phyloP scores from a whole-genome alignment of 345 rosid species.

The Eucalyptus albens region DNA sequence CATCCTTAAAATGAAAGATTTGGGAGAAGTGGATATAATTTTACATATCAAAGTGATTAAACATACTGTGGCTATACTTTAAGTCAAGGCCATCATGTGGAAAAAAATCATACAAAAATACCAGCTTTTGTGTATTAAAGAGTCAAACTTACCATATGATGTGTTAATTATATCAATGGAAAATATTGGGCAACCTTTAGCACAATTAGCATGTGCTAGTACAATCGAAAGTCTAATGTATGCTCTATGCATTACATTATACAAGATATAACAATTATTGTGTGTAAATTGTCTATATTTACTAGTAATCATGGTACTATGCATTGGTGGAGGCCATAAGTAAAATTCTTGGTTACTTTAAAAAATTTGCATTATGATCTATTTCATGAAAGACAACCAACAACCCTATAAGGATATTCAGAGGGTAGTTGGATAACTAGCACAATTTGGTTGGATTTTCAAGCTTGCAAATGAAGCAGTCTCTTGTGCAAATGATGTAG shows the following conservation, averaged over 20 bases:
- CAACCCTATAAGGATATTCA: background rate
- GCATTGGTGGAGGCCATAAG: background rate
- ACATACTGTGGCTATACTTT: background rate
- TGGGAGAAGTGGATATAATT: background rate
- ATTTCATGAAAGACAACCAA: background rate
- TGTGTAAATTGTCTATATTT: background rate
- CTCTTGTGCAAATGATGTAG: background rate
- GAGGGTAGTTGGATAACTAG: background rate
- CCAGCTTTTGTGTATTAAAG: background rate
- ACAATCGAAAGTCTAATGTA: too few species aligned
- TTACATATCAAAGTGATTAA: background rate
- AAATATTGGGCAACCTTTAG: too few species aligned
- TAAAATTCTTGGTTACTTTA: background rate
- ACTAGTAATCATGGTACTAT: background rate
- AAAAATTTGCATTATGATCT: background rate
- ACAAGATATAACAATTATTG: fast-evolving
- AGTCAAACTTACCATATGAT: background rate
- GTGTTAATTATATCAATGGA: too few species aligned
- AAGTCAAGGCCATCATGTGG: background rate
- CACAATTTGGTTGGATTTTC: background rate
- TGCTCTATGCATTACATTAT: background rate
- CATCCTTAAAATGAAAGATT: background rate
- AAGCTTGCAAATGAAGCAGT: background rate
- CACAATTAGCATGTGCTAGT: too few species aligned
- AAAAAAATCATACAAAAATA: background rate